Evolutionary conservation across 2,329 filamentous ascomycete genomes (phyloP), one percentile per base, ranked within the genome.

Genomic region (Cryphonectria parasitica): DNA sequence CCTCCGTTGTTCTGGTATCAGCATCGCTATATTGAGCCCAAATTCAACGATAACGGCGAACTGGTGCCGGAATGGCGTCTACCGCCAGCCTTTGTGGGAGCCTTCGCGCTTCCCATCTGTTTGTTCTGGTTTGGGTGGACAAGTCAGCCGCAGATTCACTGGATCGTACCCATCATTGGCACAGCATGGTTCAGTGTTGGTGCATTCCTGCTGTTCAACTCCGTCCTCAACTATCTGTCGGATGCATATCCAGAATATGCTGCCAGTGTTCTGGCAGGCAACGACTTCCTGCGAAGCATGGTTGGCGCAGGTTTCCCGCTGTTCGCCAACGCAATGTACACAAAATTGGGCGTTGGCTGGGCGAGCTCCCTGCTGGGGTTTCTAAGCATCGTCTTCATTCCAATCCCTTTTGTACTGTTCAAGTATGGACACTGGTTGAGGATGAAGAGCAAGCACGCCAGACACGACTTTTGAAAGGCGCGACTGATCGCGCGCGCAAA

Each of bases 1-100:
- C 75, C 91, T 39, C 78, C 90, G 36, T 89, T 89, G 41, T 86
- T 90, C 43, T 77, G 91, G 39, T 91, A 91, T 77, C 83, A 90
- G 43, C 90, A 88, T 77, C 89, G 87, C 22, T 89, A 89, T 17
- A 89, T 91, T 74, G 83, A 87, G 28, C 81, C 90, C 54, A 85
- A 90, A 58, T 91, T 92, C 76, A 78, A 83, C 58, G 83, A 83
- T 64, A 85, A 89, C 39, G 88, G 91, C 75, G 84, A 77, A 52
- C 74, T 81, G 61, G 88, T 90, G 80, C 90, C 90, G 19, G 90
- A 92, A 78, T 91, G 87, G 81, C 85, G 90, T 70, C 83, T 92
- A 52, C 87, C 89, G 54, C 87, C 90, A 64, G 82, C 84, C 15
- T 85, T 87, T 61, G 77, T 83, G 36, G 91, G 90, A 60, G 87